Evolutionary conservation across 139 green algal genomes (phyloP), one percentile per base, ranked within the genome.

Genomic region (Coccomyxa sp.): DNA sequence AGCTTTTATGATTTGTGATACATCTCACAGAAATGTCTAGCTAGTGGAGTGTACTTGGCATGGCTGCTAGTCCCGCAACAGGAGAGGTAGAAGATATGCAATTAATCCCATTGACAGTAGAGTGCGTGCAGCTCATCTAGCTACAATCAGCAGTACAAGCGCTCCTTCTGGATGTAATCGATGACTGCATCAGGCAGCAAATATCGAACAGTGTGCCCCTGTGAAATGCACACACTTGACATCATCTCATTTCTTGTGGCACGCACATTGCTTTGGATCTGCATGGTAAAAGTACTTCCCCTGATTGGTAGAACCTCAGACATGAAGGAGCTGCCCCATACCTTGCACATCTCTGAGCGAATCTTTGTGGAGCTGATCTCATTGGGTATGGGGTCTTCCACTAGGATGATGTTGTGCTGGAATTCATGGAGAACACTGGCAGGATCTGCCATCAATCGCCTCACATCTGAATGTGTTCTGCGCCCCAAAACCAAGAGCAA

Each of bases 361-460:
- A 92, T 82, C 60, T 84, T 76, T 0, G 89, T 89, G 23, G 88
- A 89, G 57, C 81, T 88, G 58, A 92, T 86, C 18, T 87, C 83
- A 81, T 88, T 88, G 32, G 77, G 76, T 28, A 90, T 71, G 12
- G 81, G 85, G 25, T 92, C 89, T 58, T 87, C 27, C 32, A 90
- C 81, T 14, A 92, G 16, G 0, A 84, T 57, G 13, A 92, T 79
- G 66, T 86, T 87, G 32, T 81, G 23, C 7, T 74, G 74, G 76
- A 87, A 84, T 57, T 81, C 58, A 74, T 88, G 63, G 30, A 92
- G 80, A n/a, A 89, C 45, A 0, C 77, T 86, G 38, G 79, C 86
- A 16, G 79, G 77, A 14, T 58, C 17, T n/a, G 83, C 76, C 59
- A 90, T 67, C 27, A 89, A 59, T 25, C 63, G 31, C 45, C 85